Percentiles rank a stretch among this genome's conserved stretches.
Evolutionary conservation across 768 basidiomycete species (phyloP).

Genomic region (Phaeolepiota aurea): DNA sequence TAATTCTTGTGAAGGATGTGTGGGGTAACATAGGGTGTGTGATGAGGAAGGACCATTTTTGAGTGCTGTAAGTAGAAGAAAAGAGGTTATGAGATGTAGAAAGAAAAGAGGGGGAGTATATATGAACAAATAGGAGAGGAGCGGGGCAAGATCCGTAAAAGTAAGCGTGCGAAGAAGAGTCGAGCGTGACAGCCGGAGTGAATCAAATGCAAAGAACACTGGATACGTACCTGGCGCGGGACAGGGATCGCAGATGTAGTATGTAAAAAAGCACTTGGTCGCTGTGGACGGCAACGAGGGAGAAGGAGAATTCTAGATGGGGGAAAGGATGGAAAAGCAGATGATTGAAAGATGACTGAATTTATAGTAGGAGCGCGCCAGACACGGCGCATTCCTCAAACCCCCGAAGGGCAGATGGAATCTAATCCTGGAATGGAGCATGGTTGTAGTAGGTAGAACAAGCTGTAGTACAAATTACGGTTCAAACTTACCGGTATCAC

Average conservation of each 20-base stretch:
- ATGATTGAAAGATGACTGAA: no score
- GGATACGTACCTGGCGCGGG: no score
- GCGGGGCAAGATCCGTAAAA: constrained; percentile 11
- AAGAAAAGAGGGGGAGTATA: constrained; percentile 10
- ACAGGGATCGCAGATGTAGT: no score
- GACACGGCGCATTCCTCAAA: constrained; percentile 25
- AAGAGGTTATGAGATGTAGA: no score
- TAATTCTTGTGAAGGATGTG: constrained; percentile 86
- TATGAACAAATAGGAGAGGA: constrained; percentile 13
- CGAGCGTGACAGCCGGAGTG: not conserved
- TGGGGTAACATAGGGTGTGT: constrained; percentile 81
- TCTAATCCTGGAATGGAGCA: not conserved
- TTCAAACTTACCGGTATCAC: constrained; percentile 17
- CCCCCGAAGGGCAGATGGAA: constrained; percentile 19
- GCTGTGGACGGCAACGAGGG: no score
- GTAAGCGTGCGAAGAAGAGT: constrained; percentile 7
- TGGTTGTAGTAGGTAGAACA: no score
- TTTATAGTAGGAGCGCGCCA: constrained; percentile 24
- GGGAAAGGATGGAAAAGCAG: no score
- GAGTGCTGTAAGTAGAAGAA: constrained; percentile 7
- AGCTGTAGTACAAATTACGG: no score
- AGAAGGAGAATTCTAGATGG: no score
- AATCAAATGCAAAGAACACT: not conserved
- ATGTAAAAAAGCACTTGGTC: no score
- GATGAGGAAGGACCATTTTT: constrained; percentile 60